phyloP scores from a whole-genome alignment of 805 yeast species.

The Suhomyces sp. region DNA sequence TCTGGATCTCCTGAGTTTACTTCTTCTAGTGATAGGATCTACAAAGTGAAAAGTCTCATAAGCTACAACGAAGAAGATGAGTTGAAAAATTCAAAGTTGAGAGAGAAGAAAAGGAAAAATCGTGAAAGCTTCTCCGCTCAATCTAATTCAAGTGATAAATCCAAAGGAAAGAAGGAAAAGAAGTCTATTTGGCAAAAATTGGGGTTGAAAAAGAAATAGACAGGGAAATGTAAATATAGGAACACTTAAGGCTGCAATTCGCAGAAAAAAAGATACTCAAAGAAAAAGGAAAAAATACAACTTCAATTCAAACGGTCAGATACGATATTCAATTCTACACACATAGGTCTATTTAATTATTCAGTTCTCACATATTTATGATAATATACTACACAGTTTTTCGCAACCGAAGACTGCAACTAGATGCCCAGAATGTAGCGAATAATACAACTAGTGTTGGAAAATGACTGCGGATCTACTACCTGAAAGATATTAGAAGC shows the following conservation, averaged over 20 bases:
- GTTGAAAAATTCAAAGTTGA: slow-evolving; percentile 8
- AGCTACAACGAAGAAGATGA: slow-evolving; percentile 34
- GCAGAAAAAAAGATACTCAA: neutral
- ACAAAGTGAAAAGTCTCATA: slow-evolving; percentile 41
- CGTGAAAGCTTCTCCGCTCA: slow-evolving; percentile 4
- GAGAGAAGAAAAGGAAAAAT: slow-evolving; percentile 7
- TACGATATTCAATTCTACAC: neutral
- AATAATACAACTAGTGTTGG: neutral
- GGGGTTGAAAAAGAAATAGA: slow-evolving; percentile 10
- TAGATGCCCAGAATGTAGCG: too few relatives aligned
- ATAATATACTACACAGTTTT: neutral
- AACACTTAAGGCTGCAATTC: neutral
- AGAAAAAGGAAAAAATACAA: neutral
- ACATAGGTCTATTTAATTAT: neutral
- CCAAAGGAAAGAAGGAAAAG: slow-evolving; percentile 5
- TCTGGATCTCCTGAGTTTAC: slow-evolving; percentile 7
- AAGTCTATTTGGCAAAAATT: slow-evolving; percentile 13
- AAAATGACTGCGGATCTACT: neutral
- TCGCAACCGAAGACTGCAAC: neutral
- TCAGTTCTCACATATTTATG: neutral
- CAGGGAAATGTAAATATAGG: neutral
- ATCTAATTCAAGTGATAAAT: slow-evolving; percentile 8
- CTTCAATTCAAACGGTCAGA: neutral
- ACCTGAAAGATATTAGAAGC: neutral
- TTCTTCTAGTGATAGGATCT: slow-evolving; percentile 20